phyloP scores from a whole-genome alignment of 345 rosid species.

The Erucastrum elatum region DNA sequence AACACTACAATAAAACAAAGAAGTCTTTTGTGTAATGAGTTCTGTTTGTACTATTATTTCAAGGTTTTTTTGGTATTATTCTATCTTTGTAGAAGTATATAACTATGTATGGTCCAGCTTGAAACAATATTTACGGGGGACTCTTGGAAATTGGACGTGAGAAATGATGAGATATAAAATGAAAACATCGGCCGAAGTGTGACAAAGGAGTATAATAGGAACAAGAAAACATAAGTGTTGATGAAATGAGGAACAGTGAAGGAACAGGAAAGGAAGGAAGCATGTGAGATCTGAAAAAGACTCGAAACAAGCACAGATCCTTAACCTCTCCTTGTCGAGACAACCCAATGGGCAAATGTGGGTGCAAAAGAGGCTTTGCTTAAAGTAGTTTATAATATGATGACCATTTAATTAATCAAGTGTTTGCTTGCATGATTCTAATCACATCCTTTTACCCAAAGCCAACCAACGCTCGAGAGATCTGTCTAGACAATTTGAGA shows the following conservation, averaged over 20 bases:
- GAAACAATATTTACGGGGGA: not conserved
- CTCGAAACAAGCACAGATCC: slow-evolving; percentile 30
- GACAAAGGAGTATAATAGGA: slow-evolving; percentile 28
- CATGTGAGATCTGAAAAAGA: slow-evolving; percentile 41
- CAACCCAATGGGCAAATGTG: slow-evolving; percentile 31
- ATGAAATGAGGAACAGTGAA: slow-evolving; percentile 37
- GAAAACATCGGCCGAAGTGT: slow-evolving; percentile 19
- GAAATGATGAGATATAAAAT: not conserved
- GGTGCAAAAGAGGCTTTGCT: slow-evolving; percentile 20
- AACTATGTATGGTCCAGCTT: not conserved
- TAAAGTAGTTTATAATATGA: not conserved
- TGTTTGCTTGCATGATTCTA: not conserved
- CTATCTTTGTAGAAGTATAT: not conserved
- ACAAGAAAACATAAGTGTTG: slow-evolving; percentile 36
- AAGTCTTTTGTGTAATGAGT: not conserved
- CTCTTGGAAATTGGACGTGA: not conserved
- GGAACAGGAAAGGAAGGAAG: slow-evolving; percentile 37
- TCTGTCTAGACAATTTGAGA: slow-evolving; percentile 4
- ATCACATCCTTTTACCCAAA: slow-evolving; percentile 12
- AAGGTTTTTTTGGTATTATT: not conserved
- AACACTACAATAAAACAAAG: not conserved
- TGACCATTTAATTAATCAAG: not conserved
- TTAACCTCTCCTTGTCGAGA: slow-evolving; percentile 34
- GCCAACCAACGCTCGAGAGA: not conserved
- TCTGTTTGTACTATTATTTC: not conserved